Percentiles rank a stretch among this genome's conserved stretches.
Evolutionary conservation across 1,284 basidiomycete species (phyloP).

Genomic region (Mrakiaceae sp.): DNA sequence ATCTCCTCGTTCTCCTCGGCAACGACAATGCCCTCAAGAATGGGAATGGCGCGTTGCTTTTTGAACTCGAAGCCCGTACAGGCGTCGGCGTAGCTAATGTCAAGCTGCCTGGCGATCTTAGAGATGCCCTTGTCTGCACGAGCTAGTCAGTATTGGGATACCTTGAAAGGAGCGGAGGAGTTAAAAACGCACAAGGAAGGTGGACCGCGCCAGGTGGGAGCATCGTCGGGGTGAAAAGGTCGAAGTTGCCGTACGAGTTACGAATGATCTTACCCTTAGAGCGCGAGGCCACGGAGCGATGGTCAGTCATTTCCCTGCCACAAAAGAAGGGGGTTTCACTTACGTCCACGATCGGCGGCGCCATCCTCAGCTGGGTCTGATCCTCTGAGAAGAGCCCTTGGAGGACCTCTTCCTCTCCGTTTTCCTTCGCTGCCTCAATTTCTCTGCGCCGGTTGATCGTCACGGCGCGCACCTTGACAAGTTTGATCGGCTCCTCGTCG

Average conservation of each 20-base stretch:
- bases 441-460: conserved; percentile 74
- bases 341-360: conserved; percentile 72
- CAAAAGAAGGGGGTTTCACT: conserved; percentile 27
- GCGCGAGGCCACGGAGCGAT: background rate
- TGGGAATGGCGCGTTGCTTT: conserved; percentile 58
- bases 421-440: conserved; percentile 56
- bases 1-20: conserved; percentile 65
- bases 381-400: conserved; percentile 76
- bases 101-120: conserved; percentile 78
- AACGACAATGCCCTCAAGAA: conserved; percentile 77
- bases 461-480: conserved; percentile 72
- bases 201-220: conserved; percentile 77
- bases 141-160: background rate
- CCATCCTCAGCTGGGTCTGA: conserved; percentile 74
- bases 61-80: conserved; percentile 83
- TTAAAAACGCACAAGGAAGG: conserved; percentile 61
- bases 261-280: conserved; percentile 77
- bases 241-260: conserved; percentile 95
- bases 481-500: conserved; percentile 76
- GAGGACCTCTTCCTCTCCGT: conserved; percentile 52
- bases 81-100: conserved; percentile 85
- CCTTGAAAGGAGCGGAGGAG: conserved; percentile 4
- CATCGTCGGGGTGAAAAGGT: conserved; percentile 92
- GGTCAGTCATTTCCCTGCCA: too few relatives aligned
- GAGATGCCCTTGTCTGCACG: conserved; percentile 66